These are phyloP conservation scores for Antitrichia curtipendula DNA, from an alignment of 225 moss, liverwort and hornwort species.

Conservation along the genomic window DNA sequence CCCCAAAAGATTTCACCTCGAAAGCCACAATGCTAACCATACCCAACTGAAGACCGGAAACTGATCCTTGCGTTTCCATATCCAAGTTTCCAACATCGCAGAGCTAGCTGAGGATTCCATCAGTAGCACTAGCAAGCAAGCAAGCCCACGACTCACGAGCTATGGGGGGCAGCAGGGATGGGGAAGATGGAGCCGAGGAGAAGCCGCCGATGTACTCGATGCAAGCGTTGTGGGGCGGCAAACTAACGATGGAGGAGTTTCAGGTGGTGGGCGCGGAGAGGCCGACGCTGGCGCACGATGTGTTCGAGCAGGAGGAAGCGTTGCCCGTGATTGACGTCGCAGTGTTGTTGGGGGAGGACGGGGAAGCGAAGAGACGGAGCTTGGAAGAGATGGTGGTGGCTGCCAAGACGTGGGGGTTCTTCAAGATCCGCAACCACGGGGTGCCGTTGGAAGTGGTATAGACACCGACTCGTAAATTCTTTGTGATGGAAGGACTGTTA, in stretches of 20 bases:
- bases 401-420: conserved; percentile 44
- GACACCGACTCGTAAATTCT: neutral
- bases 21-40: neutral
- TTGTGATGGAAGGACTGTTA: neutral
- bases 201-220: neutral
- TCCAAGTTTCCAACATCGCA: neutral
- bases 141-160: neutral
- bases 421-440: conserved; percentile 51
- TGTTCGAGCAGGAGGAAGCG: conserved; percentile 20
- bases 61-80: neutral
- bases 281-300: conserved; percentile 6
- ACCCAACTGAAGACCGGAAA: neutral
- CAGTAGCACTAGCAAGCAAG: neutral
- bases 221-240: conserved; percentile 26
- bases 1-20: neutral
- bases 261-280: neutral
- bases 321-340: conserved; percentile 10
- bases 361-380: neutral
- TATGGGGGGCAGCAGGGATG: neutral
- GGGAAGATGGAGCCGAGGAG: neutral
- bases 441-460: conserved; percentile 12
- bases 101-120: neutral
- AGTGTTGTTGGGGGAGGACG: neutral
- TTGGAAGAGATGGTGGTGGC: conserved; percentile 20
- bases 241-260: conserved; percentile 5